Conservation (phyloP, 1,139 yeast species). For the Nadsonia commutata region DNA sequence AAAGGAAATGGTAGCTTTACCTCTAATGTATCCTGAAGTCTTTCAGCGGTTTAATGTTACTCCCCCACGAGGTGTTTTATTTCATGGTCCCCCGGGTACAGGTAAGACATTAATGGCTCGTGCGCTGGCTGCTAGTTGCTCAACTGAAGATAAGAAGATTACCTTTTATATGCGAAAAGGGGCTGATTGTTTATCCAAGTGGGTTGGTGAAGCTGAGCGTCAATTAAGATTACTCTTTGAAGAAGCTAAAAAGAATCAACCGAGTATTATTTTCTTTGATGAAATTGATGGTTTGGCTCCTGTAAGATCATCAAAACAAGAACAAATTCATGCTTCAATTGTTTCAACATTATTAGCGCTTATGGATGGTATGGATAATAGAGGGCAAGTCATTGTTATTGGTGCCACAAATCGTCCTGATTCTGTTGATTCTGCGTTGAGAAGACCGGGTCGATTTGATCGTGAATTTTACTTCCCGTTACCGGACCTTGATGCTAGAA, state of each 20-base stretch:
- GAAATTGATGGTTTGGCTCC: conserved; percentile 98
- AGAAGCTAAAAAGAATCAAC: conserved; percentile 93
- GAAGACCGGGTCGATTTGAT: conserved; percentile 96
- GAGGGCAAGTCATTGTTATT: conserved; percentile 93
- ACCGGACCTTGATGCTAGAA: conserved; percentile 72
- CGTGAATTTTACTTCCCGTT: conserved; percentile 92
- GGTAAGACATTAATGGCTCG: conserved; percentile 98
- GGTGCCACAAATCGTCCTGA: conserved; percentile 98
- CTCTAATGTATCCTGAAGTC: conserved; percentile 83
- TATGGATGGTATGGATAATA: conserved; percentile 98
- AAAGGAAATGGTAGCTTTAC: conserved; percentile 94
- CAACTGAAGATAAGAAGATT: conserved; percentile 65
- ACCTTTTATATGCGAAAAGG: conserved; percentile 98
- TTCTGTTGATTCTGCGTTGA: conserved; percentile 89
- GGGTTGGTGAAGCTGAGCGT: conserved; percentile 99
- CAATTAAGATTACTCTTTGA: conserved; percentile 81
- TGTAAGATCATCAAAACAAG: conserved; percentile 91
- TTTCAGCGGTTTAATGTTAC: conserved; percentile 82
- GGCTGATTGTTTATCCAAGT: conserved; percentile 90
- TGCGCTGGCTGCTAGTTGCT: conserved; percentile 90
- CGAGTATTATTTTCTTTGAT: conserved; percentile 88
- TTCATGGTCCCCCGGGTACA: conserved; percentile 99
- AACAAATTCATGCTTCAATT: conserved; percentile 94
- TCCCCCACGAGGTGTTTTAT: conserved; percentile 94
- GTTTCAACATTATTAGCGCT: conserved; percentile 86